A percentile compares a stretch with the other conserved stretches of the same genome.
Conservation (phyloP, 2,329 filamentous ascomycete genomes). For the Lojkania enalia region DNA sequence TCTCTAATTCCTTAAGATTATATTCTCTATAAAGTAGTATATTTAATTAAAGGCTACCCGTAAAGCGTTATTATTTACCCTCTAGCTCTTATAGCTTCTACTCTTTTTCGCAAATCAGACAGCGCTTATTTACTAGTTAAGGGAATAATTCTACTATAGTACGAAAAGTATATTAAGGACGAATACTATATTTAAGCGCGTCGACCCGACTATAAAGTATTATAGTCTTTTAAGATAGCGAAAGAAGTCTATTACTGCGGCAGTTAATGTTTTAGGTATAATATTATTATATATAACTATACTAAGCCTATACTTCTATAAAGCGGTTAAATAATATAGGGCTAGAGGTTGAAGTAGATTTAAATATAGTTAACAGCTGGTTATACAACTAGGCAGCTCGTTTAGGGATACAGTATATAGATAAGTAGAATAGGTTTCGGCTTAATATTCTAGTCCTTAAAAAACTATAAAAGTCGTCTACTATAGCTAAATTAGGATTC, state of each 20-base stretch:
- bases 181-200: slow-evolving; percentile 7
- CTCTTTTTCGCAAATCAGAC: too few species aligned
- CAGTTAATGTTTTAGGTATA: slow-evolving; percentile 10
- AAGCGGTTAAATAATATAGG: slow-evolving; percentile 3
- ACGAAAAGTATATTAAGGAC: slow-evolving; percentile 3
- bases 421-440: slow-evolving; percentile 7
- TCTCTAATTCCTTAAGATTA: slow-evolving; percentile 5
- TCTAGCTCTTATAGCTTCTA: slow-evolving; percentile 4
- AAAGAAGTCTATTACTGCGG: slow-evolving; percentile 6
- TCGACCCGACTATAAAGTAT: slow-evolving; percentile 7
- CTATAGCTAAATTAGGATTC: slow-evolving; percentile 9
- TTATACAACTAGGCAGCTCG: slow-evolving; percentile 8
- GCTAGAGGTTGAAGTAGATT: slow-evolving; percentile 7
- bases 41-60: slow-evolving; percentile 5
- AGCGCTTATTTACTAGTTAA: slow-evolving; percentile 5
- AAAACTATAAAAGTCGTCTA: slow-evolving; percentile 7
- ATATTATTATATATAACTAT: slow-evolving; percentile 5
- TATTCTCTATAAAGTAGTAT: slow-evolving; percentile 7
- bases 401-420: slow-evolving; percentile 6
- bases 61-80: slow-evolving; percentile 5
- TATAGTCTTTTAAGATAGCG: slow-evolving; percentile 5
- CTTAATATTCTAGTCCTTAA: slow-evolving; percentile 10
- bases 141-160: slow-evolving; percentile 5
- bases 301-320: slow-evolving; percentile 9
- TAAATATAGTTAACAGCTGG: slow-evolving; percentile 9